These are phyloP conservation scores for Laguncularia racemosa DNA, from an alignment of 345 rosid species.

Conservation along the genomic window DNA sequence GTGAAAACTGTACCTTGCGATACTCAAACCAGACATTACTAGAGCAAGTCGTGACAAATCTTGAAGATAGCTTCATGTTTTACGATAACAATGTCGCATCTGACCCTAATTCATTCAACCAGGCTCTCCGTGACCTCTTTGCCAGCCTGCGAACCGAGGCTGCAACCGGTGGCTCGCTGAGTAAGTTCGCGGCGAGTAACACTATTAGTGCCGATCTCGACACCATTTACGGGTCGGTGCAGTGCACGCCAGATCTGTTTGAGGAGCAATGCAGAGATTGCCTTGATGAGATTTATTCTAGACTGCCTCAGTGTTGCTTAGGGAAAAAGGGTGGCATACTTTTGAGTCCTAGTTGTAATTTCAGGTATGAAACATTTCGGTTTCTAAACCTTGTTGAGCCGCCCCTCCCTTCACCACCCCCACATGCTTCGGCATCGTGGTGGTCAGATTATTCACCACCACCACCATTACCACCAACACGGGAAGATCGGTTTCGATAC, in stretches of 20 bases:
- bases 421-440: neutral
- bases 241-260: constrained; percentile 41
- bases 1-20: too few relatives aligned
- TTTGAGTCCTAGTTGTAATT: constrained; percentile 5
- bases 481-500: too few relatives aligned
- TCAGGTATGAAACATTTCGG: constrained; percentile 1
- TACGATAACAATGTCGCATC: neutral
- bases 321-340: constrained; percentile 3
- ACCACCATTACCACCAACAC: too few relatives aligned
- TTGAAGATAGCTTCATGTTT: constrained; percentile 4
- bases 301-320: neutral
- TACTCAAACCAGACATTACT: too few relatives aligned
- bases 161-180: constrained; percentile 16
- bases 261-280: neutral
- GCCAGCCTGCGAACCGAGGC: constrained; percentile 15
- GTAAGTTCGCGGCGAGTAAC: constrained; percentile 37
- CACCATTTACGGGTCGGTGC: constrained; percentile 25
- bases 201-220: neutral
- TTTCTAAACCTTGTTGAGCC: neutral
- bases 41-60: neutral
- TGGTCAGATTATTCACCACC: too few relatives aligned
- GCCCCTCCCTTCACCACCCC: neutral
- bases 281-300: neutral
- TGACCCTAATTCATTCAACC: constrained; percentile 5
- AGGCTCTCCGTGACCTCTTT: too few relatives aligned